Evolutionary conservation across 2,329 filamentous ascomycete species (phyloP).

Genomic region (Trichophaea hybrida): DNA sequence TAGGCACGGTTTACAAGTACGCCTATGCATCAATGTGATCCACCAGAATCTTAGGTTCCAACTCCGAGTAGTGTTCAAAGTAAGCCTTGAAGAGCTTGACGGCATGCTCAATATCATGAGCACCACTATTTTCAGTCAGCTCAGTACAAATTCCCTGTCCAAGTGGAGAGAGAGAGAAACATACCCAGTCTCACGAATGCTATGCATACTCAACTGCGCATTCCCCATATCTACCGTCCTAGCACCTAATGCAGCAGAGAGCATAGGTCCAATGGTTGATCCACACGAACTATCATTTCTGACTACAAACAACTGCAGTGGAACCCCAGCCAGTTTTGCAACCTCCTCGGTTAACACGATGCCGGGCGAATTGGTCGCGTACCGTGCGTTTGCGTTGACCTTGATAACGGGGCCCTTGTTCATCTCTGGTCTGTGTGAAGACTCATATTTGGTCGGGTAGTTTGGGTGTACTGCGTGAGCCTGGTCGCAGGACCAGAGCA

Average conservation of each 20-base stretch:
- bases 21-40: conserved; percentile 41
- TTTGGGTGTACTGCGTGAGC: conserved; percentile 93
- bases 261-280: conserved; percentile 94
- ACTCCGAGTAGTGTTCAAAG: conserved; percentile 65
- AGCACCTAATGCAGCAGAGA: conserved; percentile 71
- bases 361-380: conserved; percentile 90
- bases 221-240: conserved; percentile 87
- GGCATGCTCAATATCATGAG: conserved; percentile 73
- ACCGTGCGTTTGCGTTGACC: conserved; percentile 92
- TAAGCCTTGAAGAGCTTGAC: conserved; percentile 79
- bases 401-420: conserved; percentile 96
- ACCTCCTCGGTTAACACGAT: conserved; percentile 86
- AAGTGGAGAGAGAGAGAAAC: conserved; percentile 1
- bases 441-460: conserved; percentile 75
- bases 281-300: conserved; percentile 90
- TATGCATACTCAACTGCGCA: conserved; percentile 92
- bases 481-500: conserved; percentile 95
- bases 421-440: conserved; percentile 80
- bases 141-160: background rate
- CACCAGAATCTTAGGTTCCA: conserved; percentile 71
- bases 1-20: no score
- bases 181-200: conserved; percentile 68
- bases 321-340: conserved; percentile 57
- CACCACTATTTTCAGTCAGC: conserved; percentile 40
- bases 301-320: conserved; percentile 89